phyloP scores from a whole-genome alignment of 2,329 filamentous ascomycete species.

The Fusarium sp. region DNA sequence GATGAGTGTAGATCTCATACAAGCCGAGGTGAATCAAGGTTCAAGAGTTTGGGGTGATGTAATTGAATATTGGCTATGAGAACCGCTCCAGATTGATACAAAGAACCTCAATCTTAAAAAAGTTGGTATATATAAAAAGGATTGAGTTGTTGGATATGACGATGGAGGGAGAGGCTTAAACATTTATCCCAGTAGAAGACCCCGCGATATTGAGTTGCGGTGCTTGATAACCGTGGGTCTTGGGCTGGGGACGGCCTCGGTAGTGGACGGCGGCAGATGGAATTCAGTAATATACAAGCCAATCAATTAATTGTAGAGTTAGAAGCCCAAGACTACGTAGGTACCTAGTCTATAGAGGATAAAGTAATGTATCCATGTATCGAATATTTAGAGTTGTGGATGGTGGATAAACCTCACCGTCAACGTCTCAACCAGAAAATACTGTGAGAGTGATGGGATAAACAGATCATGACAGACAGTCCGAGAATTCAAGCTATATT shows the following conservation, averaged over 20 bases:
- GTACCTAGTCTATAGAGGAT: no score
- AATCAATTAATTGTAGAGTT: background rate
- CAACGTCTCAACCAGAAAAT: no score
- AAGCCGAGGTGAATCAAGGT: background rate
- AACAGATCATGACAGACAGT: no score
- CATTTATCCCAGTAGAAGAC: slow-evolving; percentile 42
- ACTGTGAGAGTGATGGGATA: no score
- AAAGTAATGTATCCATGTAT: no score
- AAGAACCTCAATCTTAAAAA: background rate
- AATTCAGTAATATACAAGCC: background rate
- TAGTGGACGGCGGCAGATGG: slow-evolving; percentile 38
- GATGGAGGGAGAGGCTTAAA: slow-evolving; percentile 41
- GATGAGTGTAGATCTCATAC: slow-evolving; percentile 28
- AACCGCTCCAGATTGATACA: background rate
- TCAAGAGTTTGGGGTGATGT: background rate
- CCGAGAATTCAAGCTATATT: background rate
- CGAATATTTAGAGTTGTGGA: no score
- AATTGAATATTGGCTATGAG: background rate
- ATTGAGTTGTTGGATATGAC: slow-evolving; percentile 12
- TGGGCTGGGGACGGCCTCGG: slow-evolving; percentile 29
- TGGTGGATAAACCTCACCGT: no score
- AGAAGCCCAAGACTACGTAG: background rate
- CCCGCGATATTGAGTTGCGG: slow-evolving; percentile 25
- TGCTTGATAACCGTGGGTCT: slow-evolving; percentile 22
- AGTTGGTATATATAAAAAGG: background rate